Conservation (phyloP, 257 asterid genomes). For the Plectranthus barbatus region DNA sequence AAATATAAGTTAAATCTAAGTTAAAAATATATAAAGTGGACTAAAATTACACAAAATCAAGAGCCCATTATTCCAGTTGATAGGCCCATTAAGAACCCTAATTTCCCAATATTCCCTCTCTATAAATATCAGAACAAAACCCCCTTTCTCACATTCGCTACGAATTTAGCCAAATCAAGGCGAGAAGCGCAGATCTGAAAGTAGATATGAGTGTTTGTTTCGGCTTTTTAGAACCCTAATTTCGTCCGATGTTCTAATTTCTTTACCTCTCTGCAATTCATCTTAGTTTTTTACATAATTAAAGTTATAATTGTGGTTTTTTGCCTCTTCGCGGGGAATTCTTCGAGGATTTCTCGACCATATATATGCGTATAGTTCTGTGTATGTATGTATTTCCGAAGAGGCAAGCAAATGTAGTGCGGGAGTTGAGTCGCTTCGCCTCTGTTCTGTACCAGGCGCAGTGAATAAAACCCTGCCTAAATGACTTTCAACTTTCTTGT, state of each 20-base stretch:
- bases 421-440: constrained; percentile 89
- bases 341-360: constrained; percentile 12
- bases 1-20: too few relatives aligned
- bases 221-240: neutral
- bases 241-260: too few relatives aligned
- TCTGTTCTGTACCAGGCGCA: constrained; percentile 41
- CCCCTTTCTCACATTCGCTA: too few relatives aligned
- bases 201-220: neutral
- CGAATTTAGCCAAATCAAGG: neutral
- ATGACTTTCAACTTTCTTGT: neutral
- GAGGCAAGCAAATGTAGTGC: constrained; percentile 29
- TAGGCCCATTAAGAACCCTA: constrained; percentile 22
- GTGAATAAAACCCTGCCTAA: constrained; percentile 44
- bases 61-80: too few relatives aligned
- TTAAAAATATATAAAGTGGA: too few relatives aligned
- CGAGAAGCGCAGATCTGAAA: neutral
- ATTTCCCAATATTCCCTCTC: constrained; percentile 1
- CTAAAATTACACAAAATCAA: too few relatives aligned
- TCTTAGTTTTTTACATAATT: neutral
- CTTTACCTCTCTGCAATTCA: neutral
- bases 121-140: constrained; percentile 9
- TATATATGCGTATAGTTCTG: neutral
- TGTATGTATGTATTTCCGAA: constrained; percentile 7
- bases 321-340: constrained; percentile 15
- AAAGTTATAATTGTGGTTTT: neutral